A percentile compares a stretch with the other conserved stretches of the same genome.
phyloP scores from a whole-genome alignment of 2,329 filamentous ascomycete species.

The Apiospora aurea region DNA sequence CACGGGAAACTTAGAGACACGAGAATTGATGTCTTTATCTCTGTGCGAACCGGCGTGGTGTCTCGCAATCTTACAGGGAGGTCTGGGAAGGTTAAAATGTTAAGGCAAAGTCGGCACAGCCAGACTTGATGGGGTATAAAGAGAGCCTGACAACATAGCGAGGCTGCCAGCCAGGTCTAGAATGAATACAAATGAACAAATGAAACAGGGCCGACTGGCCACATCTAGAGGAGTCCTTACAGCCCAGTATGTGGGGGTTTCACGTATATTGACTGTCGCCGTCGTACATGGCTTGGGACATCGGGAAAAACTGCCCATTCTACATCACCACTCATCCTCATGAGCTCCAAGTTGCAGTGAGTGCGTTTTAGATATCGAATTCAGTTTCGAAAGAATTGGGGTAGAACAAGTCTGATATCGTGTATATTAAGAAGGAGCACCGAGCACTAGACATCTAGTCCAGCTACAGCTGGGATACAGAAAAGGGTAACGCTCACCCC shows the following conservation, averaged over 20 bases:
- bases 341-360: neutral
- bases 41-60: neutral
- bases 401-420: no score
- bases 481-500: neutral
- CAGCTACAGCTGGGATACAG: neutral
- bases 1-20: neutral
- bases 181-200: conserved; percentile 17
- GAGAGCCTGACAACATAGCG: neutral
- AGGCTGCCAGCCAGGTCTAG: neutral
- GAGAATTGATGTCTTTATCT: neutral
- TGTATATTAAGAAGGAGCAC: no score
- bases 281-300: conserved; percentile 19
- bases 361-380: neutral
- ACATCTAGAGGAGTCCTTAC: neutral
- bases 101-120: neutral
- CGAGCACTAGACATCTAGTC: no score
- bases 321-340: neutral
- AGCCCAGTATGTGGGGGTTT: neutral
- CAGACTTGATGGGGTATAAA: neutral
- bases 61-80: conserved; percentile 5
- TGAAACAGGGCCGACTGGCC: neutral
- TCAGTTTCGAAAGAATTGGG: neutral
- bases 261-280: conserved; percentile 2
- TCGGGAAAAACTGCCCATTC: conserved; percentile 6
- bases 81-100: neutral